Base-by-base conservation (phyloP, 2,329 filamentous ascomycete genomes). In the Apiospora saccharicola region DNA sequence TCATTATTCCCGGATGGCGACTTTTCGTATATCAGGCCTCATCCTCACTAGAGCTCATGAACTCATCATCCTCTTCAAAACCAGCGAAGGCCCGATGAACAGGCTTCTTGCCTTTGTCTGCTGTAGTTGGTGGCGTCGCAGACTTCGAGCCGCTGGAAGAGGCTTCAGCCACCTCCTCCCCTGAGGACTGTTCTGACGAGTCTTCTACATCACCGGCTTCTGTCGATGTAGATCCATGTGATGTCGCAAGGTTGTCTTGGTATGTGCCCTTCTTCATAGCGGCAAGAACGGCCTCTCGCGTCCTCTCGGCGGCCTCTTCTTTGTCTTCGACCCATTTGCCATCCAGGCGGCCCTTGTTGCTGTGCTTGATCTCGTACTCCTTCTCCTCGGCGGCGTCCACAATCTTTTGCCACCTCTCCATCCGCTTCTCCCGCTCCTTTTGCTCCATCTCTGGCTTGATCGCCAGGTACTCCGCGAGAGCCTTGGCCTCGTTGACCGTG, bases 381-480 rank as follows among this genome's bases (percentile, higher is more conserved):
- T 91, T 92, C 74, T 91, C 89, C 81, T 98, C 96, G 0, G 96
- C 92, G 73, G 92, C 88, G 68, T 96, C 93, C 16, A 98, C 92
- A 71, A 98, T 93, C 79, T 95, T 90, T 81, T 98, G 92, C 94
- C 95, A 98, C 68, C 95, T 87, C 82, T 93, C 91, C 67, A 93
- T 89, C 68, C 95, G 90, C 82, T 93, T 92, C 80, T 98, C 95
- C 79, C 95, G 96, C 81, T 98, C 95, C 80, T 94, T 94, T 82
- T 92, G 91, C 75, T 98, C 96, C 96, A 99, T 98, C 74, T 98
- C 96, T 0, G 97, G 96, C 81, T 98, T 98, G 76, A 97, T 93
- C 2, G 95, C 94, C 1, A 98, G 88, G 79, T 98, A 98, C 81
- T 98, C 95, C 0, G 97, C 96, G 26, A 99, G 86, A 1, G 94